Conservation (phyloP, 805 yeast genomes). For the Wickerhamomyces hampshirensis region DNA sequence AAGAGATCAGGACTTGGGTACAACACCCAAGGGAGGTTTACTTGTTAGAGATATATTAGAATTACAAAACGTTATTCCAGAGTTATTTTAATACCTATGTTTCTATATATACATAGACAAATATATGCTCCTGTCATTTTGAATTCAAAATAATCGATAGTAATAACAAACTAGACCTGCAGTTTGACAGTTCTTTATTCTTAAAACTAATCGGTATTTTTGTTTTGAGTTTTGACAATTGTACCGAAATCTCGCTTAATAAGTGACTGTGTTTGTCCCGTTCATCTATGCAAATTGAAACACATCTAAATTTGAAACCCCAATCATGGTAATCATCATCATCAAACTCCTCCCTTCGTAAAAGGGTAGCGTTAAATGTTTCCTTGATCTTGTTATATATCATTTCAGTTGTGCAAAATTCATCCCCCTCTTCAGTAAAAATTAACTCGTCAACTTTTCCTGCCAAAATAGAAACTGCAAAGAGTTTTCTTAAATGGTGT, state of each 20-base stretch:
- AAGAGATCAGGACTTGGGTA: constrained; percentile 44
- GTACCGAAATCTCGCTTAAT: neutral
- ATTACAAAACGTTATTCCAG: constrained; percentile 28
- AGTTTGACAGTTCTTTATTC: neutral
- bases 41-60: constrained; percentile 57
- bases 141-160: neutral
- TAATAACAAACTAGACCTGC: neutral
- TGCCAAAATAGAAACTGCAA: neutral
- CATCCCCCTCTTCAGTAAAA: too few relatives aligned
- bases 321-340: constrained; percentile 5
- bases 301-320: constrained; percentile 7
- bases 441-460: constrained; percentile 2
- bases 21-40: constrained; percentile 39
- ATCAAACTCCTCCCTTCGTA: neutral
- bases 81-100: constrained; percentile 13
- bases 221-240: neutral
- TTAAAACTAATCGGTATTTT: neutral
- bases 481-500: too few relatives aligned
- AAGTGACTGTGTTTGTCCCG: constrained; percentile 5
- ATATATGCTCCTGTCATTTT: too few relatives aligned
- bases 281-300: constrained; percentile 2
- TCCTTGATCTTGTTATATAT: constrained; percentile 4
- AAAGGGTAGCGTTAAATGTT: constrained; percentile 2
- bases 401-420: too few relatives aligned
- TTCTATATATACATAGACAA: too few relatives aligned